These are phyloP conservation scores for Fonsecaea multimorphosa DNA, from an alignment of 2,329 filamentous ascomycete species.

Conservation along the genomic window DNA sequence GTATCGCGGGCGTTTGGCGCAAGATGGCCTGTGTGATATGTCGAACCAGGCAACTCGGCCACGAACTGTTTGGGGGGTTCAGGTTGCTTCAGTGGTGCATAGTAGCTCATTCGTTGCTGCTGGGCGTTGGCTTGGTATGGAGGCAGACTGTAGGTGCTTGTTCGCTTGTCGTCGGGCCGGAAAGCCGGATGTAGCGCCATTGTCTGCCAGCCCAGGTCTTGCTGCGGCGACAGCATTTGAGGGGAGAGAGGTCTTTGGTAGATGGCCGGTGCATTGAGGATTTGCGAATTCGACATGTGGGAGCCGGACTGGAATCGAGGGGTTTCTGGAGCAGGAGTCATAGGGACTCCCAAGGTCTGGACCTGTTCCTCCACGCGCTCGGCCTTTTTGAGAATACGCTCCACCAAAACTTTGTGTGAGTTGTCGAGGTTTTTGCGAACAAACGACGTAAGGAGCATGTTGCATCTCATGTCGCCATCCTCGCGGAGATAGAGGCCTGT, in stretches of 20 bases:
- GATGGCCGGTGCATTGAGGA: slow-evolving; percentile 23
- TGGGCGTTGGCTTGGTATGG: slow-evolving; percentile 22
- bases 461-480: slow-evolving; percentile 83
- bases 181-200: slow-evolving; percentile 35
- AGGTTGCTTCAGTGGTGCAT: slow-evolving; percentile 22
- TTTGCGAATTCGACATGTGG: slow-evolving; percentile 35
- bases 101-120: slow-evolving; percentile 25
- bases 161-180: slow-evolving; percentile 30
- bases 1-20: slow-evolving; percentile 13
- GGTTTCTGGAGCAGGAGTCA: slow-evolving; percentile 19
- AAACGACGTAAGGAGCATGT: slow-evolving; percentile 74
- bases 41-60: slow-evolving; percentile 37
- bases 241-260: slow-evolving; percentile 29
- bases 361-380: slow-evolving; percentile 47
- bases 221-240: slow-evolving; percentile 35
- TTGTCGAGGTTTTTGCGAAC: slow-evolving; percentile 83
- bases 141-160: slow-evolving; percentile 20
- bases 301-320: slow-evolving; percentile 36
- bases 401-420: slow-evolving; percentile 73
- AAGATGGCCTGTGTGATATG: slow-evolving; percentile 23
- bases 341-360: slow-evolving; percentile 32
- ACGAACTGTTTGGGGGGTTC: slow-evolving; percentile 32
- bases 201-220: slow-evolving; percentile 32
- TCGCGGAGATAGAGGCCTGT: slow-evolving; percentile 81
- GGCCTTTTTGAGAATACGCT: slow-evolving; percentile 63